A percentile compares a stretch with the other conserved stretches of the same genome.
Conservation (phyloP, 345 rosid species). For the Camelina hispida region DNA sequence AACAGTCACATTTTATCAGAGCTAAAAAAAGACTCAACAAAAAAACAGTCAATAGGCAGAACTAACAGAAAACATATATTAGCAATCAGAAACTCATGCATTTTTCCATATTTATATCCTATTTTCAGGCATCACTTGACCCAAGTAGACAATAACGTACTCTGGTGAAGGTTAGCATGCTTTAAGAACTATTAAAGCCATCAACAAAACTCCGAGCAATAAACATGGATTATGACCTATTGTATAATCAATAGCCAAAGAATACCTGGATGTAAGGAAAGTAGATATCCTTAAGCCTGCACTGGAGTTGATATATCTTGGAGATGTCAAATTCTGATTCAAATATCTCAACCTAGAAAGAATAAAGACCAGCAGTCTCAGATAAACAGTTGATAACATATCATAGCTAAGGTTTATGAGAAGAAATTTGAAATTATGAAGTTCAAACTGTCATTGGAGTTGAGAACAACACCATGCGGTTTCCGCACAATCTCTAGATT, state of each 20-base stretch:
- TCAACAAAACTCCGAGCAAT: background rate
- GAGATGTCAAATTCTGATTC: constrained; percentile 50
- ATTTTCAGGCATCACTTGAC: constrained; percentile 9
- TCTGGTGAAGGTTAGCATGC: constrained; percentile 6
- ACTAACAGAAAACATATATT: no score
- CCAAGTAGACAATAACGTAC: constrained; percentile 9
- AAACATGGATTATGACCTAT: background rate
- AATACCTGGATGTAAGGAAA: constrained; percentile 84
- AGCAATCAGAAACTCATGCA: no score
- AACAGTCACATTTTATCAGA: constrained; percentile 8
- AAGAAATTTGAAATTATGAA: constrained; percentile 2
- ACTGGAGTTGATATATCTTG: constrained; percentile 54
- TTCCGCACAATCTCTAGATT: background rate
- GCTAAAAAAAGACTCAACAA: background rate
- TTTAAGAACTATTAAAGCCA: background rate
- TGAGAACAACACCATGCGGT: constrained; percentile 8
- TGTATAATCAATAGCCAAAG: background rate
- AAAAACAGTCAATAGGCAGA: constrained; percentile 8
- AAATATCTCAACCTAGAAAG: constrained; percentile 65
- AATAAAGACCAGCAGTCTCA: constrained; percentile 9
- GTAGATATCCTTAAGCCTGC: constrained; percentile 83
- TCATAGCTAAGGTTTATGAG: constrained; percentile 3
- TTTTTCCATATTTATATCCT: background rate
- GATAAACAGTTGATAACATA: constrained; percentile 21
- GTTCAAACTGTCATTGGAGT: constrained; percentile 1